These are phyloP conservation scores for Rhodotorula sp. DNA, from an alignment of 1,284 basidiomycete genomes.

Conservation along the genomic window DNA sequence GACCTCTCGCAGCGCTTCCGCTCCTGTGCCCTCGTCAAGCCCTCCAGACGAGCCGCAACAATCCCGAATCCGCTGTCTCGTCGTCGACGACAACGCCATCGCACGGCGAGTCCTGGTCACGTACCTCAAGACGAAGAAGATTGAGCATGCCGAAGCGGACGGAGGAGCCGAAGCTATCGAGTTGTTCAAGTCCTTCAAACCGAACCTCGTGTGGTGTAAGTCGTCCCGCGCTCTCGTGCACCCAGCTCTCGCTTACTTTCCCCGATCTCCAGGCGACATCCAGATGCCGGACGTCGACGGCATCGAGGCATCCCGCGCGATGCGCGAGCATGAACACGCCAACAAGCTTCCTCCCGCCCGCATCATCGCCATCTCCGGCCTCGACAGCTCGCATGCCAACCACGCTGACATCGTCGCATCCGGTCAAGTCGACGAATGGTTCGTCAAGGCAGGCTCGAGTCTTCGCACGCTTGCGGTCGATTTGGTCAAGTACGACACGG, in stretches of 20 bases:
- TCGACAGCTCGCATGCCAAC: conserved; percentile 6
- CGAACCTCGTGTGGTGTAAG: conserved; percentile 14
- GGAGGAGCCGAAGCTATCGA: conserved; percentile 11
- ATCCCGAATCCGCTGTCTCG: conserved; percentile 1
- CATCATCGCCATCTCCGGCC: conserved; percentile 12
- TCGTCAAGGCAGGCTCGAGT: conserved; percentile 8
- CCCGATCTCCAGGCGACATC: conserved; percentile 2
- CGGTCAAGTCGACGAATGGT: conserved; percentile 13
- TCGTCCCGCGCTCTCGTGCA: neutral
- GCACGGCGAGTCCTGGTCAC: conserved; percentile 11
- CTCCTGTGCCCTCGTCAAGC: neutral
- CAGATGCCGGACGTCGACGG: conserved; percentile 23
- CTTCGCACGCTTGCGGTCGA: neutral
- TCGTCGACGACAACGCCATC: conserved; percentile 27
- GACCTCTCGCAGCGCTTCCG: neutral
- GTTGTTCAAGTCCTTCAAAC: conserved; percentile 5
- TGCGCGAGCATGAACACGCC: conserved; percentile 3
- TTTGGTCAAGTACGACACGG: conserved; percentile 1
- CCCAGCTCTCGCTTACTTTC: no score
- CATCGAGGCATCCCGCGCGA: conserved; percentile 2
- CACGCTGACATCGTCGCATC: neutral
- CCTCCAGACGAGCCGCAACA: neutral
- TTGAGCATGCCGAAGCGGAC: conserved; percentile 1
- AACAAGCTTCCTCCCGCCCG: neutral
- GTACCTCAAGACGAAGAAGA: neutral